These are phyloP conservation scores for Penicillium sp. DNA, from an alignment of 2,329 filamentous ascomycete genomes.

Conservation along the genomic window DNA sequence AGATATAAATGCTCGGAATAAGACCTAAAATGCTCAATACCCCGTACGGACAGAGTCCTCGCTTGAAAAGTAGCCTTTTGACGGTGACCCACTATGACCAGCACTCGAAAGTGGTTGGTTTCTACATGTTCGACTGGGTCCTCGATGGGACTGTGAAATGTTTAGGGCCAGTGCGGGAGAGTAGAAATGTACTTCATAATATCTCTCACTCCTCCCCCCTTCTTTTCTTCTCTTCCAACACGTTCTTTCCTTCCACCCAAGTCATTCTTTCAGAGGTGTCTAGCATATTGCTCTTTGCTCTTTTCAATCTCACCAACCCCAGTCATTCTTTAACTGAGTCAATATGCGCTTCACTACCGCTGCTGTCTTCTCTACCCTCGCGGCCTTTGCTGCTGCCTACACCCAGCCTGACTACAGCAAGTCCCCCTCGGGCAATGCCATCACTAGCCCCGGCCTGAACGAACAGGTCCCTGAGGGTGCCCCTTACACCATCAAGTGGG, in stretches of 20 bases:
- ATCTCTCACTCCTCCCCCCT: constrained; percentile 2
- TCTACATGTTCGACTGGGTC: not conserved
- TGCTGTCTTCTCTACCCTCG: constrained; percentile 36
- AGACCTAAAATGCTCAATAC: too few relatives aligned
- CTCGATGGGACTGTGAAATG: constrained; percentile 6
- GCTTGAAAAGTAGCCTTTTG: constrained; percentile 8
- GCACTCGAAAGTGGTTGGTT: not conserved
- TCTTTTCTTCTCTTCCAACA: constrained; percentile 12
- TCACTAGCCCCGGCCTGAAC: constrained; percentile 48
- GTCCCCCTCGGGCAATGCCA: constrained; percentile 49
- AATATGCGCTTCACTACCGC: constrained; percentile 40
- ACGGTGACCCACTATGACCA: constrained; percentile 2
- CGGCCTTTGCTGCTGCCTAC: constrained; percentile 37
- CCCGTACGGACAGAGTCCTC: not conserved
- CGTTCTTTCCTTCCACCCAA: constrained; percentile 11
- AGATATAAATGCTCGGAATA: not conserved
- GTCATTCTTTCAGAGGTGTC: constrained; percentile 21
- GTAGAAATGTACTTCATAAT: constrained; percentile 11
- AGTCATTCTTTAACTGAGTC: constrained; percentile 26
- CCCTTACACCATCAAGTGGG: constrained; percentile 57
- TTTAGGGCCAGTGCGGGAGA: not conserved
- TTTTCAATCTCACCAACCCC: constrained; percentile 16
- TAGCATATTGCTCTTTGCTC: constrained; percentile 10
- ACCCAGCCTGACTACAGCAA: constrained; percentile 35
- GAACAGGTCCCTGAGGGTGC: constrained; percentile 53